phyloP scores from a whole-genome alignment of 163 green algal genomes.

The Volvox carteri region DNA sequence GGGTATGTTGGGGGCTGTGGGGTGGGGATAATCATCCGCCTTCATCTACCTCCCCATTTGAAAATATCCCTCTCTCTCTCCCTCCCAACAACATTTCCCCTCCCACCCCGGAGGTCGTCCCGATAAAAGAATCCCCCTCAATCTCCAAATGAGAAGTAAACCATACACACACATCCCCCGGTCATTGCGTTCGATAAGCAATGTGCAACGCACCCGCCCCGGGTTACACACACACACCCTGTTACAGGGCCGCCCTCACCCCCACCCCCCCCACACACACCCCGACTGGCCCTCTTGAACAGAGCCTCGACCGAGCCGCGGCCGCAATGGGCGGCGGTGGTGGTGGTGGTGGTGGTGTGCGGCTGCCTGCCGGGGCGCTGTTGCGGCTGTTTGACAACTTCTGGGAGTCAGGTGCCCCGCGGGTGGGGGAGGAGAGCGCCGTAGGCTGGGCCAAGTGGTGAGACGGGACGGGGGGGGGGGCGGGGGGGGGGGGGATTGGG shows the following conservation, averaged over 20 bases:
- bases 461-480: background rate
- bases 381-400: slow-evolving; percentile 75
- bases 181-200: no score
- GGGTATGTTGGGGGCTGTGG: background rate
- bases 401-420: slow-evolving; percentile 54
- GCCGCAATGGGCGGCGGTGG: background rate
- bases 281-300: no score
- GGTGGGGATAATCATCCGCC: background rate
- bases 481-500: background rate
- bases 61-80: background rate
- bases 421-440: slow-evolving; percentile 75
- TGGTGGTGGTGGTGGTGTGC: background rate
- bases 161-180: no score
- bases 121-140: no score
- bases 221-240: no score
- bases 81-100: background rate
- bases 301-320: slow-evolving; percentile 22
- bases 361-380: slow-evolving; percentile 57
- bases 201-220: no score
- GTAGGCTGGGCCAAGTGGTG: slow-evolving; percentile 78
- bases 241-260: no score
- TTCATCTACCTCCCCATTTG: background rate
- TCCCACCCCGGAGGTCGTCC: background rate
- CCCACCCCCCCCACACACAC: no score
- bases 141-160: no score